Base-by-base conservation (phyloP, 768 basidiomycete genomes). In the Xerocomellus amylosporus region DNA sequence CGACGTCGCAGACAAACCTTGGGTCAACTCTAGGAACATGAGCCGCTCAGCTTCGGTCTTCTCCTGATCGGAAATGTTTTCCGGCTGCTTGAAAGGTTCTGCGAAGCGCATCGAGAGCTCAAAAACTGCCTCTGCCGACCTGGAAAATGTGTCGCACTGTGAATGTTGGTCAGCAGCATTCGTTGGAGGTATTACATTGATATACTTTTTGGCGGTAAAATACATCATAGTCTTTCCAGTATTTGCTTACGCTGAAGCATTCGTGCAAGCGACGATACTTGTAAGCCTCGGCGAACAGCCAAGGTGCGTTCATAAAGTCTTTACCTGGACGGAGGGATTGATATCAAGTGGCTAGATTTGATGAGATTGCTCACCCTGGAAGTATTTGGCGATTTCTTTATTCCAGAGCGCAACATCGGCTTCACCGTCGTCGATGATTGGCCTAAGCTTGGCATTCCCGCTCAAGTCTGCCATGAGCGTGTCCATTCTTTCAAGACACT, bases 391-490 rank as follows among this genome's bases (percentile, higher is more conserved):
- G 44, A 96, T 95, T 70, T 93, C 92, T 69, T 97, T 96, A 74
- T 98, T 98, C 95, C 94, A 98, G 8, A 97, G 78, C 7, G 93
- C 87, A 30, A 98, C 88, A 58, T 97, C 95, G 9, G 85, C 93
- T 67, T 94, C 94, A 49, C 81, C 84, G 64, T 97, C 95, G 69
- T 97, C 95, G 31, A 91, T 73, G 64, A 97, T 91, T 31, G 91
- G 91, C 13, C 94, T 76, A 12, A 96, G 78, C 68, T 90, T 91
- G 12, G 85, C 83, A 64, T 93, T 93, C 0, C 81, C 83, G 64
- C 88, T 90, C 54, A 96, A 76, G 67, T 96, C 92, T 12, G 77
- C 79, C 90, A 95, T 94, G 59, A 98, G 82, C 20, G 81, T 79
- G 53, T 91, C 90, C 90, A 97, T 92, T 58, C 95, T 81, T 58